Evolutionary conservation across 495 filamentous ascomycete species (phyloP).

Genomic region (Trichoderma parareesei): DNA sequence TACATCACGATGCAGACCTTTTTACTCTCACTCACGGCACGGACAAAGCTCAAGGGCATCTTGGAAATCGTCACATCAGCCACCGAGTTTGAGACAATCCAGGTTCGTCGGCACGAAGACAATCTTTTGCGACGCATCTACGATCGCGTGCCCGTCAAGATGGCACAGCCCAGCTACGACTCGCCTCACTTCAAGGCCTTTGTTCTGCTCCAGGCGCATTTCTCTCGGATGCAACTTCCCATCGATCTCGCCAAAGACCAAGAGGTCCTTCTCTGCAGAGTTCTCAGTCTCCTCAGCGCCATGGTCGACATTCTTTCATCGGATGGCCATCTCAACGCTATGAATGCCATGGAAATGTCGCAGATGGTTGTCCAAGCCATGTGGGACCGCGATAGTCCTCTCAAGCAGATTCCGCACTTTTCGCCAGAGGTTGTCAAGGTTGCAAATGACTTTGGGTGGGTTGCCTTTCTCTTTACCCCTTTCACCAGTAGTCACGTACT

Average conservation of each 20-base stretch:
- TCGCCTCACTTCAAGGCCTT: slow-evolving; percentile 98
- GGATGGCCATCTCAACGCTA: slow-evolving; percentile 91
- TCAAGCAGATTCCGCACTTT: slow-evolving; percentile 98
- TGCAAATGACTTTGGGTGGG: slow-evolving; percentile 70
- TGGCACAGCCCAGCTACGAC: slow-evolving; percentile 74
- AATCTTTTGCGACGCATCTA: slow-evolving; percentile 85
- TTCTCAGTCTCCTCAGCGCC: slow-evolving; percentile 82
- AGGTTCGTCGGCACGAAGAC: slow-evolving; percentile 90
- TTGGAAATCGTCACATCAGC: slow-evolving; percentile 96
- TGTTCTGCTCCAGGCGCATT: slow-evolving; percentile 91
- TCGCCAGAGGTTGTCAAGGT: slow-evolving; percentile 72
- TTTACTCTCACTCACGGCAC: slow-evolving; percentile 81
- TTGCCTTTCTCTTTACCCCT: slow-evolving; percentile 18
- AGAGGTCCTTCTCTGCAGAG: slow-evolving; percentile 74
- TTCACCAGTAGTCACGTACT: slow-evolving; percentile 19
- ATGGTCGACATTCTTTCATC: slow-evolving; percentile 93
- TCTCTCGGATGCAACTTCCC: slow-evolving; percentile 92
- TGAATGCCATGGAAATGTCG: slow-evolving; percentile 98
- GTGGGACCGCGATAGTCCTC: slow-evolving; percentile 95
- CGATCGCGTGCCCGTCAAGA: slow-evolving; percentile 90
- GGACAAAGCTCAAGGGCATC: slow-evolving; percentile 91
- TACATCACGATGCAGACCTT: slow-evolving; percentile 99
- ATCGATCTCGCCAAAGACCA: slow-evolving; percentile 97
- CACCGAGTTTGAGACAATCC: slow-evolving; percentile 91
- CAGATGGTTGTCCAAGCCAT: slow-evolving; percentile 99